A percentile compares a stretch with the other conserved stretches of the same genome.
phyloP scores from a whole-genome alignment of 2,329 filamentous ascomycete genomes.

The Neopestalotiopsis sp. region DNA sequence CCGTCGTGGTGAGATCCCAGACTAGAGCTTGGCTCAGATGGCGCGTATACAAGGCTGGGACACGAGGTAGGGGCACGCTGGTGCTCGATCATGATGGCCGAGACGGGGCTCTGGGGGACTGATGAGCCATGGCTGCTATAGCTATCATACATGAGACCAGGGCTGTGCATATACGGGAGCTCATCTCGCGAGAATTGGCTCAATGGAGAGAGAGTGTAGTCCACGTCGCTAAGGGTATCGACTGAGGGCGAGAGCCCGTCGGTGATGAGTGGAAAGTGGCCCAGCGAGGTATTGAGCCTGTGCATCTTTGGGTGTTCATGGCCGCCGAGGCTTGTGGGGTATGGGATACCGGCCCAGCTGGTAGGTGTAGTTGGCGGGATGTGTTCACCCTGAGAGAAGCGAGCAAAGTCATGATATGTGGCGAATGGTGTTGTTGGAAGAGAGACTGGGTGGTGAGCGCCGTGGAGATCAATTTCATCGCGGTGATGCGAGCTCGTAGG shows the following conservation, averaged over 20 bases:
- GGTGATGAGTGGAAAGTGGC: conserved; percentile 17
- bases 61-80: conserved; percentile 63
- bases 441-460: conserved; percentile 44
- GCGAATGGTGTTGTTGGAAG: conserved; percentile 42
- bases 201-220: conserved; percentile 61
- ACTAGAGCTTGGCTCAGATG: conserved; percentile 65
- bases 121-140: conserved; percentile 59
- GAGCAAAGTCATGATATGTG: conserved; percentile 54
- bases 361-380: conserved; percentile 45
- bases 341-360: conserved; percentile 53
- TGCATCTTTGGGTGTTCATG: conserved; percentile 49
- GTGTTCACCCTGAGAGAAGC: conserved; percentile 53
- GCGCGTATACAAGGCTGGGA: conserved; percentile 65
- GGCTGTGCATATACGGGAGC: conserved; percentile 59
- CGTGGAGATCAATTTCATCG: conserved; percentile 42
- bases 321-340: conserved; percentile 45
- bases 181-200: conserved; percentile 62
- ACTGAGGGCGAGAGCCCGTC: conserved; percentile 53
- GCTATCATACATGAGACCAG: conserved; percentile 61
- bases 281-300: conserved; percentile 39
- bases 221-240: conserved; percentile 65
- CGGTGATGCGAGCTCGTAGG: conserved; percentile 36
- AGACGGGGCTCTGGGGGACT: conserved; percentile 59
- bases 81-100: conserved; percentile 60
- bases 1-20: conserved; percentile 64